These are phyloP conservation scores for Raffaelea deltoideospora DNA, from an alignment of 2,329 filamentous ascomycete genomes.

Conservation along the genomic window DNA sequence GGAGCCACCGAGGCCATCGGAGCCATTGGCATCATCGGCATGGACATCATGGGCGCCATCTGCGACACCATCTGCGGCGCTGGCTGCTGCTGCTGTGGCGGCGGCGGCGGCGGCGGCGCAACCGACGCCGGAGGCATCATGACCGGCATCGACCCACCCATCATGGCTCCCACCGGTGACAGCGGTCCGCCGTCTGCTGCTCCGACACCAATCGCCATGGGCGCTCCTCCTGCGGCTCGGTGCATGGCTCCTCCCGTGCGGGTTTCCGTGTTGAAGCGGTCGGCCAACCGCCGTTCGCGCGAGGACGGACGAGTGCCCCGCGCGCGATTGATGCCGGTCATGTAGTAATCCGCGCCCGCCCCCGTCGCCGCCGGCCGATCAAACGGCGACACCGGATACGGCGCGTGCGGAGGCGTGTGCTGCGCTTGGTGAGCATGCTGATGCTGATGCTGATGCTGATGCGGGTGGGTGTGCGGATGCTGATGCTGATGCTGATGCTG, in stretches of 20 bases:
- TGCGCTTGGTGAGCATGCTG: constrained; percentile 13
- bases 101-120: neutral
- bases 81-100: constrained; percentile 2
- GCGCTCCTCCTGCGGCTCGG: neutral
- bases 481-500: neutral
- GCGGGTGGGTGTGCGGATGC: neutral
- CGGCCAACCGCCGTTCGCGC: constrained; percentile 34
- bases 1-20: constrained; percentile 10
- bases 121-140: constrained; percentile 12
- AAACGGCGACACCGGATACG: neutral
- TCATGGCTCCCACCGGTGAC: constrained; percentile 1
- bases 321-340: constrained; percentile 25
- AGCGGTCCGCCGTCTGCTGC: too few species aligned
- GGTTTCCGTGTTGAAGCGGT: constrained; percentile 29
- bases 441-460: constrained; percentile 4
- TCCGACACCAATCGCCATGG: constrained; percentile 3
- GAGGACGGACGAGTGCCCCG: constrained; percentile 24
- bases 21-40: constrained; percentile 7
- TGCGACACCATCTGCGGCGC: constrained; percentile 10
- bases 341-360: constrained; percentile 24
- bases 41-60: constrained; percentile 13
- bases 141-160: neutral
- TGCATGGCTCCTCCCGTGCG: neutral
- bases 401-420: constrained; percentile 6
- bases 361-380: constrained; percentile 18